phyloP scores from a whole-genome alignment of 2,329 filamentous ascomycete genomes.

The Penicillium glabrum region DNA sequence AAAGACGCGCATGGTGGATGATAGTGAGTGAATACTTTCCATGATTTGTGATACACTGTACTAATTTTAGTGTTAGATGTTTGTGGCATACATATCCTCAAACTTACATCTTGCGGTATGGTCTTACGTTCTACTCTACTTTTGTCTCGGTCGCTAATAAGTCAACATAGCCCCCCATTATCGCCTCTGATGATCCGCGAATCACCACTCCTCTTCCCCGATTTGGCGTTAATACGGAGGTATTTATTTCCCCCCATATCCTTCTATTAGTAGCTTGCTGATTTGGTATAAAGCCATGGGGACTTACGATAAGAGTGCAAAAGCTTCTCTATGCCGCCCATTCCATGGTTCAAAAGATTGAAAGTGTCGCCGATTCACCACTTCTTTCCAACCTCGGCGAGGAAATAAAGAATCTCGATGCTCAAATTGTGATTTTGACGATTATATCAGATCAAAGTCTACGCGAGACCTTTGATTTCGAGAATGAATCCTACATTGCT shows the following conservation, averaged over 20 bases:
- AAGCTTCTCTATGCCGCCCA: constrained; percentile 12
- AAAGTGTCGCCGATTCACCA: constrained; percentile 4
- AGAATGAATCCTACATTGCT: constrained; percentile 14
- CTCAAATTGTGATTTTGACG: constrained; percentile 6
- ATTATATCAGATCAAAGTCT: constrained; percentile 16
- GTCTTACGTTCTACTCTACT: too few relatives aligned
- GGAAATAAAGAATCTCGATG: constrained; percentile 16
- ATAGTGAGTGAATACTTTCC: constrained; percentile 14
- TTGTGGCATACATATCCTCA: constrained; percentile 19
- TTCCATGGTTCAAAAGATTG: constrained; percentile 14
- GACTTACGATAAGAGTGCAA: constrained; percentile 21
- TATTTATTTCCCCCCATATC: not conserved
- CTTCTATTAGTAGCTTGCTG: not conserved
- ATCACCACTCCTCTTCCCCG: constrained; percentile 25
- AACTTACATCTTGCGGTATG: constrained; percentile 19
- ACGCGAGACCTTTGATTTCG: constrained; percentile 10
- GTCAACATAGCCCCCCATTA: constrained; percentile 19
- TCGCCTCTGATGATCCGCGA: constrained; percentile 18
- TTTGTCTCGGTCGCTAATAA: not conserved
- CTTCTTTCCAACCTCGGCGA: constrained; percentile 2
- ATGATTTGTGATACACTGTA: not conserved
- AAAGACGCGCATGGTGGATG: constrained; percentile 28
- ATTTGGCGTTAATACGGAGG: constrained; percentile 19
- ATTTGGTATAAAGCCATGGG: constrained; percentile 19
- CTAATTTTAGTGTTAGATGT: constrained; percentile 15